Percentiles rank a stretch among this genome's conserved stretches.
Conservation (phyloP, 208 protist species). For the Blastocrithidia nonstop region DNA sequence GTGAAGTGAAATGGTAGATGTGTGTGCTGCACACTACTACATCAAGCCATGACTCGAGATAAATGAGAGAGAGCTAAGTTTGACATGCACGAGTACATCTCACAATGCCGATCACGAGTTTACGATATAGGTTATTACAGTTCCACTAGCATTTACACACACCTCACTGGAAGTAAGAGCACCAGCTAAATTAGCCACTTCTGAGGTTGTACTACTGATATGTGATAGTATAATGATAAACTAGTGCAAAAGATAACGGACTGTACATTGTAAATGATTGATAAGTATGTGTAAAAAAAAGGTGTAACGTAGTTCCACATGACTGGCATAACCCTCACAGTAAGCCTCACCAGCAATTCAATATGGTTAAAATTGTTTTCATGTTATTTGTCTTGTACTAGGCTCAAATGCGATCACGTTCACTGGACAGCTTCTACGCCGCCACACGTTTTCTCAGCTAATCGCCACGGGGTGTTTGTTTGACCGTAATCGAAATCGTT, state of each 20-base stretch:
- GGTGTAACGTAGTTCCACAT: constrained; percentile 37
- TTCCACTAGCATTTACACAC: too few relatives aligned
- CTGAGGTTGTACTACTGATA: neutral
- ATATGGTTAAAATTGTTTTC: constrained; percentile 42
- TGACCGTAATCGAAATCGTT: constrained; percentile 34
- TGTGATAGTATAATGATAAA: neutral
- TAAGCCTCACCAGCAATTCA: constrained; percentile 5
- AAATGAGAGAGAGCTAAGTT: too few relatives aligned
- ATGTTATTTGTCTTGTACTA: constrained; percentile 60
- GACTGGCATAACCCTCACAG: constrained; percentile 17
- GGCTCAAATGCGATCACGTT: constrained; percentile 66
- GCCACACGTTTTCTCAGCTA: constrained; percentile 69
- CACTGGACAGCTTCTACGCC: constrained; percentile 65
- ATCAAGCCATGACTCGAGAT: too few relatives aligned
- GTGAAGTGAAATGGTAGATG: too few relatives aligned
- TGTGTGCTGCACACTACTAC: too few relatives aligned
- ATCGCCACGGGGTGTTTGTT: constrained; percentile 55
- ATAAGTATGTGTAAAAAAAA: neutral
- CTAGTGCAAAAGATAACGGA: neutral
- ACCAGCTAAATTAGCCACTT: neutral
- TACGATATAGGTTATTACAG: too few relatives aligned
- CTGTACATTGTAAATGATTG: neutral
- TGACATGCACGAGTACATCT: too few relatives aligned
- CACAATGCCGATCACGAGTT: too few relatives aligned
- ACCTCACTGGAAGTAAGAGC: too few relatives aligned